Conservation (phyloP, 73 alveolate genomes). For the Paramecium octaurelia region DNA sequence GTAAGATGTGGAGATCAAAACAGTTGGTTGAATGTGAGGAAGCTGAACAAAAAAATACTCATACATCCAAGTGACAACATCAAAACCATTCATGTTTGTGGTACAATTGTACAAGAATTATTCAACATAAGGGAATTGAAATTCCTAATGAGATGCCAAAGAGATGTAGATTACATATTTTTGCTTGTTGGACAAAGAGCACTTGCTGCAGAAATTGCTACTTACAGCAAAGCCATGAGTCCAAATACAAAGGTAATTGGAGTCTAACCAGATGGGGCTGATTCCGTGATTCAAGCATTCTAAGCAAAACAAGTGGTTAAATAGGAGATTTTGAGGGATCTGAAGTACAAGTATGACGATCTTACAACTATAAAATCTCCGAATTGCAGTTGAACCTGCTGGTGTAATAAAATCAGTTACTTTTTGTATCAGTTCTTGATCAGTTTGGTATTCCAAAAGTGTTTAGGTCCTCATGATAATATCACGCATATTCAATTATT, state of each 20-base stretch:
- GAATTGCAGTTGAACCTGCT: slow-evolving; percentile 56
- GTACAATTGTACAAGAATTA: not conserved
- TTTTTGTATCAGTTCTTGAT: slow-evolving; percentile 34
- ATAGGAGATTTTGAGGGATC: slow-evolving; percentile 52
- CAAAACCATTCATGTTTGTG: not conserved
- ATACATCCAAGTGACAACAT: not conserved
- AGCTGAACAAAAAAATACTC: not conserved
- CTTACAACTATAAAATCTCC: slow-evolving; percentile 19
- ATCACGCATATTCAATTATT: slow-evolving; percentile 42
- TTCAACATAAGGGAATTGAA: slow-evolving; percentile 40
- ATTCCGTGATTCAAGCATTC: slow-evolving; percentile 35
- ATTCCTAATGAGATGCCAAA: slow-evolving; percentile 50
- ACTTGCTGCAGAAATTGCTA: slow-evolving; percentile 56
- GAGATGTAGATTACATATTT: slow-evolving; percentile 48
- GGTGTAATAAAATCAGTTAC: slow-evolving; percentile 7
- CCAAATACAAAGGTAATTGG: slow-evolving; percentile 54
- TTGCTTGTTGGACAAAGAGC: slow-evolving; percentile 58
- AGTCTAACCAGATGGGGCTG: slow-evolving; percentile 55
- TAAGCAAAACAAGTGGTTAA: slow-evolving; percentile 20
- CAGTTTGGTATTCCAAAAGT: not conserved
- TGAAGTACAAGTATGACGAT: slow-evolving; percentile 44
- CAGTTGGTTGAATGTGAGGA: slow-evolving; percentile 36
- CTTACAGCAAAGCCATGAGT: not conserved
- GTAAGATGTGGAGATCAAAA: slow-evolving; percentile 32
- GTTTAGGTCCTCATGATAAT: slow-evolving; percentile 60